These are phyloP conservation scores for Chaetomium olivaceum DNA, from an alignment of 2,329 filamentous ascomycete genomes.

Conservation along the genomic window DNA sequence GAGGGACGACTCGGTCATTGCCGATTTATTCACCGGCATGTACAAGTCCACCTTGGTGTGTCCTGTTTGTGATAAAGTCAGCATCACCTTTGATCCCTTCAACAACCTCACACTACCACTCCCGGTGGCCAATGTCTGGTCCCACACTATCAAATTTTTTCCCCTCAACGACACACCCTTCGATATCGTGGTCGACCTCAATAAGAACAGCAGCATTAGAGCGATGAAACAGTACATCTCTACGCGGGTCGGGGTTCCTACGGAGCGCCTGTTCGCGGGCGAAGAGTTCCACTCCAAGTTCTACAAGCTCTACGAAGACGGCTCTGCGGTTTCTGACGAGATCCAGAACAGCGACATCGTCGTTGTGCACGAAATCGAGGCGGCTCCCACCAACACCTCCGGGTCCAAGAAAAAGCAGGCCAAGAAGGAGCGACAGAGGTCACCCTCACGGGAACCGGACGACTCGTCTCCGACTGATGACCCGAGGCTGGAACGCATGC, in stretches of 20 bases:
- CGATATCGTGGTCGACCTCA: conserved; percentile 74
- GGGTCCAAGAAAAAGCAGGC: conserved; percentile 45
- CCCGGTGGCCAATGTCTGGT: conserved; percentile 82
- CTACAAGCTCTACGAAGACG: conserved; percentile 82
- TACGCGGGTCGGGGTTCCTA: conserved; percentile 64
- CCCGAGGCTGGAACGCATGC: conserved; percentile 62
- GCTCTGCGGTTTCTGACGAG: conserved; percentile 65
- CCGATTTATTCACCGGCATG: conserved; percentile 93
- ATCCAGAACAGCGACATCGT: conserved; percentile 67
- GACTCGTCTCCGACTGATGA: conserved; percentile 53
- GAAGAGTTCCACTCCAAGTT: conserved; percentile 84
- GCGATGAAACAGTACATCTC: conserved; percentile 69
- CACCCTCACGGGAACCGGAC: conserved; percentile 52
- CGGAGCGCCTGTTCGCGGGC: conserved; percentile 69
- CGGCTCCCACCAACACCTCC: conserved; percentile 75
- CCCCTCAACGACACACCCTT: conserved; percentile 72
- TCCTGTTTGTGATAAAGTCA: conserved; percentile 87
- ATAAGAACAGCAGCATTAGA: conserved; percentile 71
- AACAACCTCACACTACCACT: conserved; percentile 90
- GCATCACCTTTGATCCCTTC: conserved; percentile 98
- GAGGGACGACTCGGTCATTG: conserved; percentile 92
- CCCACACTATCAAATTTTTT: conserved; percentile 71
- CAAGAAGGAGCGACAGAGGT: conserved; percentile 43
- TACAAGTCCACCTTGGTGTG: conserved; percentile 98
- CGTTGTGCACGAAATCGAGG: conserved; percentile 75